phyloP scores from a whole-genome alignment of 768 basidiomycete species.

The Suillus hirtellus region DNA sequence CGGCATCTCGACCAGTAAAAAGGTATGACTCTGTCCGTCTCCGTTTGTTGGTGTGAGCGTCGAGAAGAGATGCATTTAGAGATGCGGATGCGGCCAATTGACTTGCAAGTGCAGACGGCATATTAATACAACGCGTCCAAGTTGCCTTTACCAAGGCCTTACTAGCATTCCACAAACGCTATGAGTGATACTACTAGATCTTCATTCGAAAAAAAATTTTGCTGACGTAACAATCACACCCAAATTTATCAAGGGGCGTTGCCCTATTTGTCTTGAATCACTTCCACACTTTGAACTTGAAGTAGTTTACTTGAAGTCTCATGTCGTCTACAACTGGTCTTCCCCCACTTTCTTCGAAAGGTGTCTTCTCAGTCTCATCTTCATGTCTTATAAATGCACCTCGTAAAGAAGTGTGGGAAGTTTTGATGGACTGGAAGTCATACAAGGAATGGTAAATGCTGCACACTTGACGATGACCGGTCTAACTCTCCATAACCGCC shows the following conservation, averaged over 20 bases:
- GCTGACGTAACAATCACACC: too few species aligned
- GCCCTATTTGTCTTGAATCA: too few species aligned
- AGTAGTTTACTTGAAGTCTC: too few species aligned
- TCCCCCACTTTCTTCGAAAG: conserved; percentile 41
- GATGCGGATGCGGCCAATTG: conserved; percentile 82
- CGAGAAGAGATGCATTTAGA: conserved; percentile 72
- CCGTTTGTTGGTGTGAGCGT: conserved; percentile 58
- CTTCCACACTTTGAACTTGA: too few species aligned
- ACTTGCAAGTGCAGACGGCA: conserved; percentile 73
- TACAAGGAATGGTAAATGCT: conserved; percentile 61
- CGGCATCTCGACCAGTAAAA: conserved; percentile 79
- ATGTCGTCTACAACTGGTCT: conserved; percentile 21
- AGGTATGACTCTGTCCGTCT: conserved; percentile 81
- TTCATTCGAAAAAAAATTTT: too few species aligned
- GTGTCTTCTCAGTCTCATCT: conserved; percentile 49
- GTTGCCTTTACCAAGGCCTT: too few species aligned
- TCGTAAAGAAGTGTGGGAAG: conserved; percentile 58
- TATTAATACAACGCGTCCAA: conserved; percentile 19
- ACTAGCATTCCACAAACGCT: too few species aligned
- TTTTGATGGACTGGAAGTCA: conserved; percentile 58
- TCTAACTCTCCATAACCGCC: conserved; percentile 5
- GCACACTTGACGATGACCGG: conserved; percentile 3
- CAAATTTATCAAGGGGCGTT: too few species aligned
- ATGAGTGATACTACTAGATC: too few species aligned
- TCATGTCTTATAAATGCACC: conserved; percentile 62